A percentile compares a stretch with the other conserved stretches of the same genome.
phyloP scores from a whole-genome alignment of 352 stramenopile species.

The Phytophthora sp. region DNA sequence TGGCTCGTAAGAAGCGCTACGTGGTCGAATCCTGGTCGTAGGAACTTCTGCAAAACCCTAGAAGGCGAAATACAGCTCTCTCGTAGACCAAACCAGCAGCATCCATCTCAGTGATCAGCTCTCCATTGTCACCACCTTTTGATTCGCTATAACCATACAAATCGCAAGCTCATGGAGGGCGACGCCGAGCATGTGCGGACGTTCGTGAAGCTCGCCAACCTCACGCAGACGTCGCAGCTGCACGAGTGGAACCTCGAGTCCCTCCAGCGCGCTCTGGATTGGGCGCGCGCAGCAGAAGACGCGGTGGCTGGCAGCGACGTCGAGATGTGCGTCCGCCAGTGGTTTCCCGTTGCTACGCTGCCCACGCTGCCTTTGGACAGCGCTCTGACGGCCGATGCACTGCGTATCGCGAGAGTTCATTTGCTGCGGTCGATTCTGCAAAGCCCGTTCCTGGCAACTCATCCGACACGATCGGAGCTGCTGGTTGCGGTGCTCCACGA shows the following conservation, averaged over 20 bases:
- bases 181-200: slow-evolving; percentile 32
- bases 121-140: slow-evolving; percentile 2
- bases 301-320: slow-evolving; percentile 12
- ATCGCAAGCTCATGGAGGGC: slow-evolving; percentile 1
- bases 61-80: not conserved
- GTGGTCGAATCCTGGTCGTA: slow-evolving; percentile 89
- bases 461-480: slow-evolving; percentile 52
- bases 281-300: slow-evolving; percentile 44
- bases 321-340: slow-evolving; percentile 28
- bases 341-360: slow-evolving; percentile 45
- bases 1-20: slow-evolving; percentile 82
- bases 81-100: not conserved
- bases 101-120: not conserved
- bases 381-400: slow-evolving; percentile 10
- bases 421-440: slow-evolving; percentile 53
- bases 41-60: not conserved
- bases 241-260: slow-evolving; percentile 62
- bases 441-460: slow-evolving; percentile 53
- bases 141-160: slow-evolving; percentile 18
- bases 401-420: slow-evolving; percentile 35
- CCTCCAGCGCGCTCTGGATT: slow-evolving; percentile 47
- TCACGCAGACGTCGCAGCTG: slow-evolving; percentile 54
- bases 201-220: slow-evolving; percentile 57
- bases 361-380: slow-evolving; percentile 37
- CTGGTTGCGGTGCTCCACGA: slow-evolving; percentile 38